Evolutionary conservation across 352 stramenopile species (phyloP).

Genomic region (Globisporangium carolinianum): DNA sequence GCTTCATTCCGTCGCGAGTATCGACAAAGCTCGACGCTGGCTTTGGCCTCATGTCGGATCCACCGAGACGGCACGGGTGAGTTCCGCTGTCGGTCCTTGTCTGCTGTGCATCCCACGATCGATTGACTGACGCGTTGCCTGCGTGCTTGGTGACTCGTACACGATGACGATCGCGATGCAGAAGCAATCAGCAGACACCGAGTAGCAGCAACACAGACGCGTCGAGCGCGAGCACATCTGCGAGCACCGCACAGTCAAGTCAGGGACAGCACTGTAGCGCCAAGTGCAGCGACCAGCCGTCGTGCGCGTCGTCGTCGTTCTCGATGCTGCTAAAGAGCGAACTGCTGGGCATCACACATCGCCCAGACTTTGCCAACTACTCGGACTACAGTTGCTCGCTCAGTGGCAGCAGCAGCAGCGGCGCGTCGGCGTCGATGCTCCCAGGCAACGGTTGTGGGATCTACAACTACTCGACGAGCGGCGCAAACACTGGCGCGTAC

Average conservation of each 20-base stretch:
- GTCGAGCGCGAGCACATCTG: slow-evolving; percentile 4
- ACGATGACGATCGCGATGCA: neutral
- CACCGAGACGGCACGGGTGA: slow-evolving; percentile 21
- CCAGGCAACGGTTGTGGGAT: slow-evolving; percentile 15
- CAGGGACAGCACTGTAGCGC: slow-evolving; percentile 1
- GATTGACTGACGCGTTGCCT: no score
- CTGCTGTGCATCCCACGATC: no score
- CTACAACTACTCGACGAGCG: slow-evolving; percentile 16
- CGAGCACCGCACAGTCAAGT: slow-evolving; percentile 1
- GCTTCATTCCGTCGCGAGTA: slow-evolving; percentile 76
- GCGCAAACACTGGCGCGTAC: slow-evolving; percentile 5
- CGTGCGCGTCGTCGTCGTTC: slow-evolving; percentile 32
- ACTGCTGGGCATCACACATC: slow-evolving; percentile 45
- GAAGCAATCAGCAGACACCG: slow-evolving; percentile 13
- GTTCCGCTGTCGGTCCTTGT: neutral
- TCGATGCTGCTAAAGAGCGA: slow-evolving; percentile 78
- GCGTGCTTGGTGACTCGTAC: neutral
- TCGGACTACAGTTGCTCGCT: slow-evolving; percentile 14
- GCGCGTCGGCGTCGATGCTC: slow-evolving; percentile 5
- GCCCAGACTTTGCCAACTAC: slow-evolving; percentile 19
- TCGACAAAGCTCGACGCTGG: slow-evolving; percentile 70
- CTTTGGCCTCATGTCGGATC: slow-evolving; percentile 54
- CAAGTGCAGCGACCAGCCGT: slow-evolving; percentile 8
- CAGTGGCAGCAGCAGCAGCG: neutral
- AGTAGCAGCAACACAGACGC: slow-evolving; percentile 10